Base-by-base conservation (phyloP, 1,284 basidiomycete genomes). In the Agroathelia rolfsii region DNA sequence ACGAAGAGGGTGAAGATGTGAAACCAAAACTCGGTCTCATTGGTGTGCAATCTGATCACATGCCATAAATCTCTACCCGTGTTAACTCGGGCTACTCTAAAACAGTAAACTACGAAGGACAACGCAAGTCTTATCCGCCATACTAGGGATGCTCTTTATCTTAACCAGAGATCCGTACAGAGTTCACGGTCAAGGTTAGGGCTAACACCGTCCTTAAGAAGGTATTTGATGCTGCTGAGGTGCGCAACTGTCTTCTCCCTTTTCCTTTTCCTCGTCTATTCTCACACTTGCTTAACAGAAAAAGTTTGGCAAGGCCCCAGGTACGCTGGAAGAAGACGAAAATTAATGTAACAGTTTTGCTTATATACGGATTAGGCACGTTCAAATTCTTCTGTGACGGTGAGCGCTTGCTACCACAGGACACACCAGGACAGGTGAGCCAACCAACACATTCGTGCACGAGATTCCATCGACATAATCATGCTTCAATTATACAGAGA, bases 21-120 rank as follows among this genome's bases (percentile, higher is more conserved):
- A 81, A 80, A 48, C 76, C 77, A 7, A 81, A 81, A 43, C 56
- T 81, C 28, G 76, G 70, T 47, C 50, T 81, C 17, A 53, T 56
- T 32, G n/a, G n/a, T n/a, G n/a, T n/a, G n/a, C n/a, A n/a, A n/a
- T n/a, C n/a, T n/a, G n/a, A n/a, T n/a, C n/a, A n/a, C n/a, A n/a
- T n/a, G n/a, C n/a, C n/a, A n/a, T n/a, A n/a, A n/a, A n/a, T n/a
- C n/a, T n/a, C n/a, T n/a, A n/a, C n/a, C n/a, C n/a, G n/a, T n/a
- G n/a, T n/a, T n/a, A n/a, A n/a, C n/a, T n/a, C n/a, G n/a, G n/a
- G n/a, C n/a, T n/a, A n/a, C n/a, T n/a, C n/a, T n/a, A n/a, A n/a
- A n/a, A n/a, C n/a, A n/a, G 59, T 80, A 40, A 50, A 53, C 17
- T 69, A 64, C 39, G 72, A 76, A 35, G 69, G 64, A 6, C 55